Percentiles rank a stretch among this genome's conserved stretches.
Conservation (phyloP, 2,329 filamentous ascomycete genomes). For the Mycosphaerella arachidis region DNA sequence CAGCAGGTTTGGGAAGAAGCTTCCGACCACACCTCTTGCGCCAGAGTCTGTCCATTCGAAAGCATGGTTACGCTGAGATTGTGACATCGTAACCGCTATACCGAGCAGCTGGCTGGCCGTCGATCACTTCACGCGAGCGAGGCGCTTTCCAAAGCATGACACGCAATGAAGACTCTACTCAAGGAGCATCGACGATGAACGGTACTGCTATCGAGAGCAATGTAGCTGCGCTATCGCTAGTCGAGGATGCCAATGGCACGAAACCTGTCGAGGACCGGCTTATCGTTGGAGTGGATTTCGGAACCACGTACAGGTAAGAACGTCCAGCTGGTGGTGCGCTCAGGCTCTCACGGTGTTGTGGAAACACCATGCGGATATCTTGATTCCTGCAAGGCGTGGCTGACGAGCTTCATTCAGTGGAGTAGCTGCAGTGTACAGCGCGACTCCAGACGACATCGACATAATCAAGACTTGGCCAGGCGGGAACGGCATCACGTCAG, state of each 20-base stretch:
- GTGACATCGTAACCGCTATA: background rate
- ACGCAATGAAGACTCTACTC: slow-evolving; percentile 11
- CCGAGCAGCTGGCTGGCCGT: background rate
- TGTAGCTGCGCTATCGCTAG: slow-evolving; percentile 12
- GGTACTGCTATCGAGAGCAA: slow-evolving; percentile 12
- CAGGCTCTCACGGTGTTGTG: background rate
- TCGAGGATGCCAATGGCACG: slow-evolving; percentile 8
- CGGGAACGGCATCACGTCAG: slow-evolving; percentile 79
- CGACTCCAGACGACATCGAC: slow-evolving; percentile 70
- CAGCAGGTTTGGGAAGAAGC: background rate
- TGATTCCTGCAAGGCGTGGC: background rate
- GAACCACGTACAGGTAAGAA: slow-evolving; percentile 55
- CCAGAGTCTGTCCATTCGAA: background rate
- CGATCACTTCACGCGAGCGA: slow-evolving; percentile 2
- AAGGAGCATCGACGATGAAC: slow-evolving; percentile 13
- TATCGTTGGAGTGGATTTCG: slow-evolving; percentile 77
- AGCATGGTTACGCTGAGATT: background rate
- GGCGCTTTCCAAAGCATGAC: slow-evolving; percentile 12
- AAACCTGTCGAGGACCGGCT: slow-evolving; percentile 51
- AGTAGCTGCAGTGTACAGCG: slow-evolving; percentile 46
- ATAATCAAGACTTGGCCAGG: slow-evolving; percentile 83
- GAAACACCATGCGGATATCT: background rate
- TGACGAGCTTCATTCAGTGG: slow-evolving; percentile 47
- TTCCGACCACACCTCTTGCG: background rate
- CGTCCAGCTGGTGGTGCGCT: background rate